Conservation (phyloP, 768 basidiomycete genomes). For the Dendrothele bispora region DNA sequence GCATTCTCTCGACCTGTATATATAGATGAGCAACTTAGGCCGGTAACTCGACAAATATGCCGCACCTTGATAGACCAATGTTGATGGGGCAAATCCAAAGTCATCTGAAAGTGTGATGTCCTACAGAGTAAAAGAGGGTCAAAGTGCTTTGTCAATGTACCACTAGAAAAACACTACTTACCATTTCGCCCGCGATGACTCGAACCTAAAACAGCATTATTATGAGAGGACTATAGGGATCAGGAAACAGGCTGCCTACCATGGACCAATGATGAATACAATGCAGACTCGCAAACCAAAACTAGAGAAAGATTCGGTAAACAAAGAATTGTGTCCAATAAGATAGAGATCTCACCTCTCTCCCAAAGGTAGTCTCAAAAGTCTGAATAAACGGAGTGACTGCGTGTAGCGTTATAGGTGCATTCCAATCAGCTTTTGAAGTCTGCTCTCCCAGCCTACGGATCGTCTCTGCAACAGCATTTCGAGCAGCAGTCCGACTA, state of each 20-base stretch:
- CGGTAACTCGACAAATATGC: too few species aligned
- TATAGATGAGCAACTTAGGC: too few species aligned
- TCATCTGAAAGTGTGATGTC: slow-evolving; percentile 67
- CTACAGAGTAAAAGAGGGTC: slow-evolving; percentile 37
- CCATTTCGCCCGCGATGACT: slow-evolving; percentile 81
- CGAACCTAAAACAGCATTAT: too few species aligned
- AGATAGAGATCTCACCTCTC: slow-evolving; percentile 62
- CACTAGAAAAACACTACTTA: slow-evolving; percentile 40
- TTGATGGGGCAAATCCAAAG: slow-evolving; percentile 87
- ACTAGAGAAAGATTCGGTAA: slow-evolving; percentile 36
- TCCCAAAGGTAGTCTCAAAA: slow-evolving; percentile 77
- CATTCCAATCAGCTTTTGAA: slow-evolving; percentile 47
- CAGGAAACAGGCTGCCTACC: slow-evolving; percentile 45
- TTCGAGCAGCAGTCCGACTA: slow-evolving; percentile 56
- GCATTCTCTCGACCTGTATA: too few species aligned
- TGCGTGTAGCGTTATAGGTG: slow-evolving; percentile 74
- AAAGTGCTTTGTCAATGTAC: too few species aligned
- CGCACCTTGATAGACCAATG: slow-evolving; percentile 70
- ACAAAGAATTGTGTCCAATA: neutral
- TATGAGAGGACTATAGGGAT: too few species aligned
- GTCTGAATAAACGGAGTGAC: slow-evolving; percentile 78
- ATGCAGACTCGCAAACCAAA: slow-evolving; percentile 86
- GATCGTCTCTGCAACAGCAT: slow-evolving; percentile 56
- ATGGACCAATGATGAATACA: slow-evolving; percentile 93
- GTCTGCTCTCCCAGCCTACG: slow-evolving; percentile 54